Evolutionary conservation across 108 stramenopile species (phyloP), one percentile per base, ranked within the genome.

Genomic region (Fistulifera pelliculosa): DNA sequence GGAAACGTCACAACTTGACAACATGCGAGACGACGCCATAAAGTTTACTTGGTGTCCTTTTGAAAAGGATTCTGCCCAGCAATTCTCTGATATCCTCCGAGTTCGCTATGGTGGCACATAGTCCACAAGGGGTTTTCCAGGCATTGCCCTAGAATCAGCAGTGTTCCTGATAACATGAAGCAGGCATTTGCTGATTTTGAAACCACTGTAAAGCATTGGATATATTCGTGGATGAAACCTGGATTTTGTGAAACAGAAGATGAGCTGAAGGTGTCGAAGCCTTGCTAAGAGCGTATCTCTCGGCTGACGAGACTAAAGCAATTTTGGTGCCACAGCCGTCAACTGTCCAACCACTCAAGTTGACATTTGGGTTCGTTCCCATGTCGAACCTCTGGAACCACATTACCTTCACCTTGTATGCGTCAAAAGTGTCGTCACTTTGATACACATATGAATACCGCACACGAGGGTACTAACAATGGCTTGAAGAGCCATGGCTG

Each of bases 401-500:
- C 19, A 51, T 22, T 26, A 26, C 11, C 6, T 6, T 7, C 24
- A 23, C 24, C n/a, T n/a, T n/a, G 6, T 5, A 26, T 23, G 2
- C 21, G 50, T 5, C 6, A 51, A 11, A 2, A 6, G 5, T 16
- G 18, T 51, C 25, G 50, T 2, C 50, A 51, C 11, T 51, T 23
- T 51, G 25, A 51, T 19, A 10, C 21, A 7, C n/a, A n/a, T 7
- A 27, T 26, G 84, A 80, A 81, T 86, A 3, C 84, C 84, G 60
- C 24, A 6, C 50, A 51, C 24, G 50, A 51, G 19, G 50, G 50
- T 4, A 51, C 50, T 26, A 51, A 51, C 25, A 23, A 26, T 51
- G 50, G 50, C 5, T 26, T 51, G 24, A 70, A 86, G 81, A 2
- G 70, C 77, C 54, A 86, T 74, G 56, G 84, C 78, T 19, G 75